Conservation (phyloP, 805 yeast species). For the Hanseniaspora pseudoguilliermondii region DNA sequence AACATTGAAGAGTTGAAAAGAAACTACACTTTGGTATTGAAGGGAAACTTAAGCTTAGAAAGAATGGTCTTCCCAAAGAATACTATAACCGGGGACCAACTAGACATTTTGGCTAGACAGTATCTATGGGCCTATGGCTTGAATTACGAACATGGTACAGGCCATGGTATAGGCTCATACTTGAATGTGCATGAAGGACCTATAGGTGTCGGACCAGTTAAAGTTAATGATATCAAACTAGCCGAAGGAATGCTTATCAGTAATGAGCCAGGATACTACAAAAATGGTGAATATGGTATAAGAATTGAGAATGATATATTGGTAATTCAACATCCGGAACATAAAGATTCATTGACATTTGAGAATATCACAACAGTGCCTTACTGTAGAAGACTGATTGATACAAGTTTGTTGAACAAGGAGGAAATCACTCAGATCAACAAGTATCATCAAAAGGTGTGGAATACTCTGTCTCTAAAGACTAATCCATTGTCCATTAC, state of each 20-base stretch:
- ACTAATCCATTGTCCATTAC: conserved; percentile 50
- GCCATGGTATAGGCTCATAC: conserved; percentile 92
- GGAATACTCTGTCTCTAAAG: conserved; percentile 38
- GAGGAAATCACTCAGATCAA: conserved; percentile 64
- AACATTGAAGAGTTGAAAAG: conserved; percentile 37
- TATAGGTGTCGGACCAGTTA: conserved; percentile 53
- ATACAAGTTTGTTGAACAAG: conserved; percentile 38
- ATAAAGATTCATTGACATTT: conserved; percentile 48
- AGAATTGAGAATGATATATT: conserved; percentile 77
- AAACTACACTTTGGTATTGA: conserved; percentile 72
- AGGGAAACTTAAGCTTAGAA: conserved; percentile 84
- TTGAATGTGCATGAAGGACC: conserved; percentile 94
- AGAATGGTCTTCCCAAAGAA: conserved; percentile 65
- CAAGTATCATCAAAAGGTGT: conserved; percentile 46
- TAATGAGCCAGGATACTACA: conserved; percentile 91
- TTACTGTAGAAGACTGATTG: conserved; percentile 64
- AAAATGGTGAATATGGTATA: conserved; percentile 80
- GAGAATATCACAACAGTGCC: conserved; percentile 82
- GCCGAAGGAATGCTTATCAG: conserved; percentile 68
- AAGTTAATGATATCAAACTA: conserved; percentile 30
- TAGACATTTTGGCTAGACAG: conserved; percentile 76
- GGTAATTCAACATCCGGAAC: conserved; percentile 33
- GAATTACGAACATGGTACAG: conserved; percentile 88
- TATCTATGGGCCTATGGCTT: conserved; percentile 70
- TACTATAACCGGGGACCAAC: conserved; percentile 50